Evolutionary conservation across 352 stramenopile genomes (phyloP).

Genomic region (Phytophthora pisi): DNA sequence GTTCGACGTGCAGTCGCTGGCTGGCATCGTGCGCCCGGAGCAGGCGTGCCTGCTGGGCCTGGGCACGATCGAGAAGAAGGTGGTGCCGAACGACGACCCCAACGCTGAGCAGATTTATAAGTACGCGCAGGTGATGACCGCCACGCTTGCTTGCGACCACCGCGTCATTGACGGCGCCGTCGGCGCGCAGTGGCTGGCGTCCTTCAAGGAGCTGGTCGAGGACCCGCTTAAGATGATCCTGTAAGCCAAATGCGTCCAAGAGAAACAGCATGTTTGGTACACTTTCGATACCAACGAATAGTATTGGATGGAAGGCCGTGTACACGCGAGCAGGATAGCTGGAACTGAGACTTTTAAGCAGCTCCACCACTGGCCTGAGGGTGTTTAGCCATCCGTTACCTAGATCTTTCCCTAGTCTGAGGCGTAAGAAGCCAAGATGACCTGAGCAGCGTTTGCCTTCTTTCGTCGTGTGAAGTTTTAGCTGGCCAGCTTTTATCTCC

Average conservation of each 20-base stretch:
- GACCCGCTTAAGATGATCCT: constrained; percentile 97
- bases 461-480: not conserved
- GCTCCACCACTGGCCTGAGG: not conserved
- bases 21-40: constrained; percentile 93
- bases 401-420: not conserved
- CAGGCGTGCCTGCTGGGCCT: constrained; percentile 95
- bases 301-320: not conserved
- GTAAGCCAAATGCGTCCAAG: constrained; percentile 49
- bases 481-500: no score
- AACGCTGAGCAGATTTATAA: constrained; percentile 87
- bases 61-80: constrained; percentile 95
- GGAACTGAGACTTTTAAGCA: no score
- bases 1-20: constrained; percentile 95
- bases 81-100: constrained; percentile 91
- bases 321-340: not conserved
- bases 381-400: not conserved
- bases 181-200: constrained; percentile 95
- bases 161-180: constrained; percentile 97
- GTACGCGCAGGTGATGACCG: constrained; percentile 93
- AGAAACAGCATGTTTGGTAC: not conserved
- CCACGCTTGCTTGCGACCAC: constrained; percentile 97
- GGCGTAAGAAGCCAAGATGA: not conserved
- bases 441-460: not conserved
- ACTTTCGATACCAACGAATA: not conserved
- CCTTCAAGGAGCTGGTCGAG: constrained; percentile 97